Evolutionary conservation across 2,329 filamentous ascomycete species (phyloP).

Genomic region (Claviceps pazoutovae): DNA sequence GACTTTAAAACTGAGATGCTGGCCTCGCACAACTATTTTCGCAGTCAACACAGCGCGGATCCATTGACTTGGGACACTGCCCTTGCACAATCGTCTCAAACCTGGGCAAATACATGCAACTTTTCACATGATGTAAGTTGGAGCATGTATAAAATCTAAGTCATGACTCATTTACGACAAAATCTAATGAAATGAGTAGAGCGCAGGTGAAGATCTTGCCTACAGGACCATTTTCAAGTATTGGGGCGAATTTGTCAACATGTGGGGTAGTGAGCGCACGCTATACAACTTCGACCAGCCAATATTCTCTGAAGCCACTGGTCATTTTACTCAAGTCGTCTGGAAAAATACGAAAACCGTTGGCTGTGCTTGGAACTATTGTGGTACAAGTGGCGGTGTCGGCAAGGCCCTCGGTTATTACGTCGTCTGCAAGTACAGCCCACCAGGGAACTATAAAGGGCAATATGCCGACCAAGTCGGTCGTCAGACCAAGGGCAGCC

Average conservation of each 20-base stretch:
- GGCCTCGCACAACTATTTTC: not conserved
- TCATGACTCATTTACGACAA: too few relatives aligned
- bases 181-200: not conserved
- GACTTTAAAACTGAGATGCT: slow-evolving; percentile 2
- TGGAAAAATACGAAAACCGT: not conserved
- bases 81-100: not conserved
- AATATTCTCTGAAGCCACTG: not conserved
- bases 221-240: not conserved
- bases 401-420: not conserved
- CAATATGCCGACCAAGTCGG: not conserved
- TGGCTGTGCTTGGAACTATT: not conserved
- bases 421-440: slow-evolving; percentile 1
- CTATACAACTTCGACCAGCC: slow-evolving; percentile 1
- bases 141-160: too few relatives aligned
- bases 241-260: not conserved
- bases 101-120: slow-evolving; percentile 1
- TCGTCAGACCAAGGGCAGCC: not conserved
- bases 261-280: slow-evolving; percentile 1
- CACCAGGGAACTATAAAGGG: not conserved
- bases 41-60: not conserved
- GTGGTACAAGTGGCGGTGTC: not conserved
- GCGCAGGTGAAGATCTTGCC: slow-evolving; percentile 1
- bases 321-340: slow-evolving; percentile 1
- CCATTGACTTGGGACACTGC: not conserved
- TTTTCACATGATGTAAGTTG: not conserved